Base-by-base conservation (phyloP, 352 stramenopile species). In the Phytophthora hibernalis region DNA sequence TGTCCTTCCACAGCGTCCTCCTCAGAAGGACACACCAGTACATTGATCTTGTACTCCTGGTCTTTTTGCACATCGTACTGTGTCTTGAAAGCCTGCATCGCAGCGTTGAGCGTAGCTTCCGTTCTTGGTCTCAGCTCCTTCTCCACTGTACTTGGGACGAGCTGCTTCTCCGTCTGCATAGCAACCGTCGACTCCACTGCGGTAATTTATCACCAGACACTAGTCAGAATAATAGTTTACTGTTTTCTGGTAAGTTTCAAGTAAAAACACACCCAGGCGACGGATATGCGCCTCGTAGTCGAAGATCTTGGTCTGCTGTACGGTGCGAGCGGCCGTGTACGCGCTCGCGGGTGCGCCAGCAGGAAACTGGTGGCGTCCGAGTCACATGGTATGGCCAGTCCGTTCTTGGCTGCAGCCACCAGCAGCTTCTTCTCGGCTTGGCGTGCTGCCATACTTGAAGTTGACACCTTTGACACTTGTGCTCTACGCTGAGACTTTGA, bases 21-120 rank as follows among this genome's bases (percentile, higher is more conserved):
- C 4, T 76, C 57, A 24, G 65, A 52, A 26, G 72, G 55, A 58
- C 85, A 92, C 37, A 95, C 76, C 15, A 95, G 72, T 28, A 93
- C 71, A 42, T 88, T 93, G 61, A 95, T 80, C 70, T 95, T 95
- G 80, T 90, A 95, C 72, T 95, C 87, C 35, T 93, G 76, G 6
- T 77, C 31, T 12, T 79, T 59, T 7, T 83, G 40, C 9, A 66
- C 62, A 26, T 82, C 59, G 40, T 82, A 83, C 22, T 80, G 65
- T 9, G 61, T 24, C 44, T 86, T 76, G 57, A 95, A 88, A 13
- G 79, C 63, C 28, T 65, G 42, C 87, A 95, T 92, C 1, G 87
- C 87, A 1, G 84, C 87, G 8, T 77, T 68, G 52, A 95, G 68
- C 40, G 87, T 95, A 22, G 72, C 77, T 54, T 89, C 76, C 0